phyloP scores from a whole-genome alignment of 2,329 filamentous ascomycete species.

The Coniochaeta hoffmannii region DNA sequence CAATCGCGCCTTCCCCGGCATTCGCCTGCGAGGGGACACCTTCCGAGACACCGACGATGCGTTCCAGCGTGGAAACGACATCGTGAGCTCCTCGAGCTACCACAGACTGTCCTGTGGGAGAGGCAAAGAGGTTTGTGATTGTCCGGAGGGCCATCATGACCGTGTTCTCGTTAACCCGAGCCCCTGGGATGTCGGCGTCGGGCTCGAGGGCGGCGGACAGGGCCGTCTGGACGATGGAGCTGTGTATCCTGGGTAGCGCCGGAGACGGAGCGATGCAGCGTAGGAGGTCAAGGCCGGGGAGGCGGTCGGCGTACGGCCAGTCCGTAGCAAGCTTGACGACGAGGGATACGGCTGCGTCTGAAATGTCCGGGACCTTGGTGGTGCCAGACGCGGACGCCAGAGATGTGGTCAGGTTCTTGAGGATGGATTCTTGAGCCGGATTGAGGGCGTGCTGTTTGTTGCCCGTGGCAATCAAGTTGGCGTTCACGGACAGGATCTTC shows the following conservation, averaged over 20 bases:
- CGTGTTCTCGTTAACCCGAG: constrained; percentile 61
- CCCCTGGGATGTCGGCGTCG: constrained; percentile 28
- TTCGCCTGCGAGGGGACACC: constrained; percentile 22
- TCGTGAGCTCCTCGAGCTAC: constrained; percentile 51
- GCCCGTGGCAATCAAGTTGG: constrained; percentile 61
- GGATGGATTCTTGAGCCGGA: constrained; percentile 52
- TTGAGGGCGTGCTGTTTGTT: constrained; percentile 70
- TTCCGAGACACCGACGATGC: constrained; percentile 42
- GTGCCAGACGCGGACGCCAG: constrained; percentile 50
- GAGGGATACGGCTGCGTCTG: constrained; percentile 48
- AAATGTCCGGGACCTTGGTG: constrained; percentile 18
- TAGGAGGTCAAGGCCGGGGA: constrained; percentile 80
- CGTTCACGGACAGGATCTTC: constrained; percentile 56
- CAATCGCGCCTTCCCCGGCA: constrained; percentile 39
- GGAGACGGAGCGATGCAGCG: constrained; percentile 71
- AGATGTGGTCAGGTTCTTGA: constrained; percentile 54
- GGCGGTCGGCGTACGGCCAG: constrained; percentile 75
- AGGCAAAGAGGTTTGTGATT: constrained; percentile 77
- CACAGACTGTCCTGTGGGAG: constrained; percentile 60
- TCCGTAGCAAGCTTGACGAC: constrained; percentile 64
- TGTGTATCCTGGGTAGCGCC: constrained; percentile 52
- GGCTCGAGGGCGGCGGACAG: constrained; percentile 29
- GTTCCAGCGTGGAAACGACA: constrained; percentile 56
- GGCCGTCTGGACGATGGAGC: constrained; percentile 52
- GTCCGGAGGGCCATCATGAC: constrained; percentile 80